phyloP scores from a whole-genome alignment of 75 land plant species.

The Cryptomeria japonica region DNA sequence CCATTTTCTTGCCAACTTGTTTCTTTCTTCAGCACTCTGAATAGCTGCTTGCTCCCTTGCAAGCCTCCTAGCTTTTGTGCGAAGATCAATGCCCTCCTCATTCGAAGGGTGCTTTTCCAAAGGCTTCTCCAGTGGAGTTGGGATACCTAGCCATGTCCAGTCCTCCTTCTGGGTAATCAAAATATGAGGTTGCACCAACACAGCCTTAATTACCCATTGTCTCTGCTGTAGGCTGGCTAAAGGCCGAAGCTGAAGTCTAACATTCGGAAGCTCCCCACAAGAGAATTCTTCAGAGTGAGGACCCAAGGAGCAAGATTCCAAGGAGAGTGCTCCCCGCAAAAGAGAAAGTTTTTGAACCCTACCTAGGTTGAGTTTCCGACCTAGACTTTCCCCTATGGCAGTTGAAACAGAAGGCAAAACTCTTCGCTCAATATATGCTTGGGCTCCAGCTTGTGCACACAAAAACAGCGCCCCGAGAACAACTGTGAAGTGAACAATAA shows the following conservation, averaged over 20 bases:
- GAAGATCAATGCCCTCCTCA: slow-evolving; percentile 78
- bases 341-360: slow-evolving; percentile 78
- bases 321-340: slow-evolving; percentile 49
- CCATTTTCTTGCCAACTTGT: slow-evolving; percentile 57
- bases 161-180: slow-evolving; percentile 90
- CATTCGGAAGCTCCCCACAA: slow-evolving; percentile 70
- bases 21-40: slow-evolving; percentile 54
- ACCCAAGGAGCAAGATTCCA: slow-evolving; percentile 84
- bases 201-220: slow-evolving; percentile 78
- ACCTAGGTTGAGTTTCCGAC: slow-evolving; percentile 82
- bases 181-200: slow-evolving; percentile 68
- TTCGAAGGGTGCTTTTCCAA: slow-evolving; percentile 39
- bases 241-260: slow-evolving; percentile 80
- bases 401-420: slow-evolving; percentile 79
- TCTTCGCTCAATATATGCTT: slow-evolving; percentile 56
- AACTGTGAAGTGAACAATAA: slow-evolving; percentile 62
- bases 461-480: slow-evolving; percentile 61
- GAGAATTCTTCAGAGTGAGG: slow-evolving; percentile 92
- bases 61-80: slow-evolving; percentile 73
- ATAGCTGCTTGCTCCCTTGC: slow-evolving; percentile 73
- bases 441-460: slow-evolving; percentile 71
- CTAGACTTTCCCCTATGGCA: slow-evolving; percentile 62
- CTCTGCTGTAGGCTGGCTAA: slow-evolving; percentile 77
- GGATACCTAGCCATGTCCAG: slow-evolving; percentile 94
- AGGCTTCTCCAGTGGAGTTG: slow-evolving; percentile 39